Conservation (phyloP, 1,284 basidiomycete species). For the Pseudozyma hubeiensis region DNA sequence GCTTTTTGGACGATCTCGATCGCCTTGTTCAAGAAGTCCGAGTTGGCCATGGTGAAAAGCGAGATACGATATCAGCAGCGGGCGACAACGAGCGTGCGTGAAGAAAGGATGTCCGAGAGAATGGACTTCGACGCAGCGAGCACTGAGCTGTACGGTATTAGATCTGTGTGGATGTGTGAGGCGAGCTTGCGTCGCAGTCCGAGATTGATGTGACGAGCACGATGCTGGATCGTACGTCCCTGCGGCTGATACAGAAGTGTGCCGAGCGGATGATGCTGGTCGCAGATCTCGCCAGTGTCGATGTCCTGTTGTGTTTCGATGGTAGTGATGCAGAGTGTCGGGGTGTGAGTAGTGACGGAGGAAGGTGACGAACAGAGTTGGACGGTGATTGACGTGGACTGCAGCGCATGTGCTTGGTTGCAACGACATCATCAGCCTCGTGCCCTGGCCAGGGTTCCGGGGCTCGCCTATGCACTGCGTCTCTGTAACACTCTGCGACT, state of each 20-base stretch:
- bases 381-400: neutral
- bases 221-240: too few relatives aligned
- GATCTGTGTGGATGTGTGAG: too few relatives aligned
- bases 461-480: slow-evolving; percentile 8
- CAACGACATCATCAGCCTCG: slow-evolving; percentile 3
- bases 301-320: neutral
- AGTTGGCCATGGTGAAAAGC: slow-evolving; percentile 53
- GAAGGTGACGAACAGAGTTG: neutral
- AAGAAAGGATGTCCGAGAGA: neutral
- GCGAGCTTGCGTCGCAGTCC: too few relatives aligned
- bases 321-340: neutral
- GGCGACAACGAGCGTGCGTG: neutral
- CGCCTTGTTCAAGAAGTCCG: slow-evolving; percentile 74
- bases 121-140: too few relatives aligned
- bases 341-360: neutral
- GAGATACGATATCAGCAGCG: neutral
- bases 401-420: slow-evolving; percentile 13
- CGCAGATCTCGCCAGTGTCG: neutral
- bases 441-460: slow-evolving; percentile 13
- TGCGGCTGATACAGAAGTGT: too few relatives aligned
- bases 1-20: slow-evolving; percentile 94
- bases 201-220: too few relatives aligned
- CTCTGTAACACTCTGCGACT: neutral
- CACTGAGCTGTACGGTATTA: too few relatives aligned
- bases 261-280: neutral